Conservation (phyloP, 2,329 filamentous ascomycete genomes). For the Magnaporthiopsis poae region DNA sequence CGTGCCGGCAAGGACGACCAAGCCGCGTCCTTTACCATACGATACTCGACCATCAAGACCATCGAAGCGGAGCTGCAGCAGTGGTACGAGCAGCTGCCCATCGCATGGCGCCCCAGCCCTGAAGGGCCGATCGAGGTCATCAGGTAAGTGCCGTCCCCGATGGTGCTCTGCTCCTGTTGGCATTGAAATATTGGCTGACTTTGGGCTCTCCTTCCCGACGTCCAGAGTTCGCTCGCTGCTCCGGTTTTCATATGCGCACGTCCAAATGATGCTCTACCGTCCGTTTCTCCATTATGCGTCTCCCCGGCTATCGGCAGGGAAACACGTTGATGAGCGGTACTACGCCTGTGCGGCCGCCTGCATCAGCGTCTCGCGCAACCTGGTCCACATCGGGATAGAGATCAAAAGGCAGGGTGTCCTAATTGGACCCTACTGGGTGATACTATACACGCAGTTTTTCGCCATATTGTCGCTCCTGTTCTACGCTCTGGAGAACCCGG, state of each 20-base stretch:
- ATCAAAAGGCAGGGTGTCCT: constrained; percentile 57
- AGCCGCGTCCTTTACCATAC: constrained; percentile 50
- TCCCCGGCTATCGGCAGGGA: constrained; percentile 45
- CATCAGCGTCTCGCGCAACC: constrained; percentile 57
- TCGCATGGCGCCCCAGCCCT: constrained; percentile 66
- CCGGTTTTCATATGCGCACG: constrained; percentile 70
- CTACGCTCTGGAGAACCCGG: constrained; percentile 70
- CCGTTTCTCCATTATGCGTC: constrained; percentile 79
- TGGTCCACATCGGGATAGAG: constrained; percentile 69
- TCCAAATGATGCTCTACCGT: constrained; percentile 72
- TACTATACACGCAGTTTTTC: constrained; percentile 75
- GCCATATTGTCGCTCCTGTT: constrained; percentile 70
- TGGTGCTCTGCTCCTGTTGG: not conserved
- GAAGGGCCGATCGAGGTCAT: constrained; percentile 67
- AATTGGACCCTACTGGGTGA: constrained; percentile 80
- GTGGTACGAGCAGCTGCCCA: constrained; percentile 60
- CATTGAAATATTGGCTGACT: not conserved
- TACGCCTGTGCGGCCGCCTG: constrained; percentile 62
- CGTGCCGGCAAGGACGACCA: constrained; percentile 32
- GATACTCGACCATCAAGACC: constrained; percentile 52
- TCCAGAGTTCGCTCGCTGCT: constrained; percentile 60
- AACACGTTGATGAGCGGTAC: constrained; percentile 61
- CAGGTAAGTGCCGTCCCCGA: constrained; percentile 43
- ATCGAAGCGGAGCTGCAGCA: constrained; percentile 54
- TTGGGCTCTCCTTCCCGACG: not conserved